These are phyloP conservation scores for Leccinum uliginosum DNA, from an alignment of 768 basidiomycete species.

Conservation along the genomic window DNA sequence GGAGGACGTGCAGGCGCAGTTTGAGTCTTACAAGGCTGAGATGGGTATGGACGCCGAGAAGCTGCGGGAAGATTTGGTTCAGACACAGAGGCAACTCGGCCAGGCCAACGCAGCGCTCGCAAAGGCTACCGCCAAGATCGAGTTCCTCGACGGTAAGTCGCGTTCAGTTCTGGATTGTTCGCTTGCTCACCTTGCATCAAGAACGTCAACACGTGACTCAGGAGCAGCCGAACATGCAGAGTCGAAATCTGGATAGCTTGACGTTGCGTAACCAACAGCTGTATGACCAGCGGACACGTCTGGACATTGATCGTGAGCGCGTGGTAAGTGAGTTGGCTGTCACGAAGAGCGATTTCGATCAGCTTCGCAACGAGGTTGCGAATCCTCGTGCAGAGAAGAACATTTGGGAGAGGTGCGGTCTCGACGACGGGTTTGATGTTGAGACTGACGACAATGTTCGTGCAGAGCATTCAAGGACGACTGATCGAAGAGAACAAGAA, in stretches of 20 bases:
- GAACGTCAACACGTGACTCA: constrained; percentile 70
- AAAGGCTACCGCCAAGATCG: constrained; percentile 78
- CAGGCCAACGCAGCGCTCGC: constrained; percentile 65
- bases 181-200: constrained; percentile 23
- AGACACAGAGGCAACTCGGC: constrained; percentile 64
- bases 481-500: constrained; percentile 83
- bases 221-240: constrained; percentile 61
- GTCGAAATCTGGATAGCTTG: constrained; percentile 61
- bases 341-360: constrained; percentile 61
- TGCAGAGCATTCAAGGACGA: constrained; percentile 71
- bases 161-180: background rate
- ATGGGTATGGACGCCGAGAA: constrained; percentile 73
- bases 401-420: constrained; percentile 78
- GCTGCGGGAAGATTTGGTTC: constrained; percentile 64
- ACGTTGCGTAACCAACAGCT: constrained; percentile 67
- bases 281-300: constrained; percentile 66
- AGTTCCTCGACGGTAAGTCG: constrained; percentile 66
- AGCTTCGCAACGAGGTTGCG: constrained; percentile 78
- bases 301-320: constrained; percentile 71
- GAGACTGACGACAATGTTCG: constrained; percentile 4
- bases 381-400: constrained; percentile 91
- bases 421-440: too few relatives aligned
- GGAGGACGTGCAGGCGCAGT: constrained; percentile 70
- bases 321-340: constrained; percentile 64
- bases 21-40: constrained; percentile 75